Percentiles rank a stretch among this genome's conserved stretches.
Evolutionary conservation across 805 yeast genomes (phyloP).

Genomic region (Lipomyces yamanashiensis): DNA sequence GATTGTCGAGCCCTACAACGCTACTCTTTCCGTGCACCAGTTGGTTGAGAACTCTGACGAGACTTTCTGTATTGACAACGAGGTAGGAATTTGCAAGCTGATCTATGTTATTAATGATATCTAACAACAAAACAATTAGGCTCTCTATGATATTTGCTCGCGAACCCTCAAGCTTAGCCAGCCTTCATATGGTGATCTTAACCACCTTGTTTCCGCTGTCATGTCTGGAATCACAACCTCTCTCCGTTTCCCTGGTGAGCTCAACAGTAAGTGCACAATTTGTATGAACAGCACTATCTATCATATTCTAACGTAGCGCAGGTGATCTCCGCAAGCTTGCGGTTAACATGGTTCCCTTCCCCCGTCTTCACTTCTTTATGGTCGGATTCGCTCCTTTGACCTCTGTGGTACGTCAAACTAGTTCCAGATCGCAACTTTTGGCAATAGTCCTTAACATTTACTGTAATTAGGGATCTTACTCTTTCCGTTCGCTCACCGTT

Average conservation of each 20-base stretch:
- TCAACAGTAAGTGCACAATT: conserved; percentile 52
- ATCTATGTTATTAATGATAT: not conserved
- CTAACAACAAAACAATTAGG: conserved; percentile 44
- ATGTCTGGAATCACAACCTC: conserved; percentile 98
- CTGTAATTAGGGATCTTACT: conserved; percentile 60
- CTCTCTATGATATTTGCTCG: conserved; percentile 86
- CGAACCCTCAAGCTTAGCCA: conserved; percentile 78
- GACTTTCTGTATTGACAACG: conserved; percentile 94
- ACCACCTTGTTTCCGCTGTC: conserved; percentile 82
- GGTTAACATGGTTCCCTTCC: conserved; percentile 93
- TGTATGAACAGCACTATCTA: not conserved
- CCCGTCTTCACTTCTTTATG: conserved; percentile 94
- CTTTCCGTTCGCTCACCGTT: conserved; percentile 84
- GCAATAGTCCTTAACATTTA: not conserved
- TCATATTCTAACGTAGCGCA: not conserved
- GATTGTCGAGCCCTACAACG: conserved; percentile 90
- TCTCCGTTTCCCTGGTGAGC: conserved; percentile 92
- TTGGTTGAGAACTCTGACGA: conserved; percentile 90
- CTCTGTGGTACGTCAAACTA: conserved; percentile 47
- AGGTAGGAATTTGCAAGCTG: conserved; percentile 44
- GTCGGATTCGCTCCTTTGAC: conserved; percentile 95
- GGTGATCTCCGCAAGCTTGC: conserved; percentile 92
- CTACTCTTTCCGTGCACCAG: conserved; percentile 90
- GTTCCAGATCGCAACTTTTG: too few species aligned
- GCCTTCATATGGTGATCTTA: conserved; percentile 81